phyloP scores from a whole-genome alignment of 495 filamentous ascomycete species.

The Aeminium ludgeri region DNA sequence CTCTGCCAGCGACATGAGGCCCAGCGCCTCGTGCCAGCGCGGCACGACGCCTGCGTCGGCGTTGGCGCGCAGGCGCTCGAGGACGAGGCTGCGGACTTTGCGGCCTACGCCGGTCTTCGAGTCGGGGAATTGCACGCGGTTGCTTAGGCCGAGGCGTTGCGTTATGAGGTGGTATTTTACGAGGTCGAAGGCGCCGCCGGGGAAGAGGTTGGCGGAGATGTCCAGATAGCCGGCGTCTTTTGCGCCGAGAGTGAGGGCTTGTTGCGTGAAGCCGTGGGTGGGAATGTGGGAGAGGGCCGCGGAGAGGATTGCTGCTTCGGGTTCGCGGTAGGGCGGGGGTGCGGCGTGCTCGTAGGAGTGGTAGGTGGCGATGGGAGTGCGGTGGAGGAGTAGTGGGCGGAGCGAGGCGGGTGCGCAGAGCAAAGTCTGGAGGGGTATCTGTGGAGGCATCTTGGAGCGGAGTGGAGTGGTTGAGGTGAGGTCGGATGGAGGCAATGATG shows the following conservation, averaged over 20 bases:
- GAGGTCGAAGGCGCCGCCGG: conserved; percentile 61
- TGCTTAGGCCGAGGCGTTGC: conserved; percentile 41
- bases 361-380: conserved; percentile 29
- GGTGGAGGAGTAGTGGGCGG: conserved; percentile 7
- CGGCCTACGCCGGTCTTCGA: conserved; percentile 30
- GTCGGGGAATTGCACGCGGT: conserved; percentile 31
- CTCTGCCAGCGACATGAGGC: conserved; percentile 64
- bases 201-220: conserved; percentile 65
- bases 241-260: conserved; percentile 57
- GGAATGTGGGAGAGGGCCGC: conserved; percentile 68
- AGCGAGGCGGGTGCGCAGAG: conserved; percentile 8
- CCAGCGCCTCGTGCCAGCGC: conserved; percentile 82
- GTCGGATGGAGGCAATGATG: too few species aligned
- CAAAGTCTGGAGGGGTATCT: conserved; percentile 3
- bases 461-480: too few species aligned
- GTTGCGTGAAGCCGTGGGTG: conserved; percentile 57
- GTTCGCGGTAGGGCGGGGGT: conserved; percentile 46
- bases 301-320: conserved; percentile 63
- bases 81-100: conserved; percentile 46
- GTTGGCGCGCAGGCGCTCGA: conserved; percentile 62
- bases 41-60: conserved; percentile 37
- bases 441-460: conserved; percentile 4
- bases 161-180: conserved; percentile 66
- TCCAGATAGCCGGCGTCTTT: conserved; percentile 73
- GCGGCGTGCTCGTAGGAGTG: conserved; percentile 54